Evolutionary conservation across 768 basidiomycete species (phyloP).

Genomic region (Kwoniella botswanensis): DNA sequence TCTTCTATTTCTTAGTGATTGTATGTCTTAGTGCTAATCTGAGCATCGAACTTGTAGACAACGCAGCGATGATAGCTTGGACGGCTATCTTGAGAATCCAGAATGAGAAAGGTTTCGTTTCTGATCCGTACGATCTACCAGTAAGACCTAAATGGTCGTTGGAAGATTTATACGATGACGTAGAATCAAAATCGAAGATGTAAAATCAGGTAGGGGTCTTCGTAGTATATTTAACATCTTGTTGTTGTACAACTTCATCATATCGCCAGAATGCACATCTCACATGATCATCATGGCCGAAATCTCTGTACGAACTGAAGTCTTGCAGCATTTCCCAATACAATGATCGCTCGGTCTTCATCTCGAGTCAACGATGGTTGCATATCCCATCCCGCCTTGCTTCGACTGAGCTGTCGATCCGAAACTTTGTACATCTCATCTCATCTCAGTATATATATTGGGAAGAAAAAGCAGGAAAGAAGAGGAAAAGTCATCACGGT

Average conservation of each 20-base stretch:
- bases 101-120: conserved; percentile 63
- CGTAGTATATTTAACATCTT: not conserved
- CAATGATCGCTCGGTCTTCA: too few species aligned
- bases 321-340: too few species aligned
- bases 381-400: too few species aligned
- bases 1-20: not conserved
- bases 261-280: too few species aligned
- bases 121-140: conserved; percentile 65
- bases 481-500: too few species aligned
- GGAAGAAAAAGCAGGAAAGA: too few species aligned
- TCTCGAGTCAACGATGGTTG: too few species aligned
- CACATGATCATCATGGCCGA: too few species aligned
- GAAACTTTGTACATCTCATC: too few species aligned
- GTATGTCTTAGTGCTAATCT: not conserved
- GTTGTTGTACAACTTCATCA: not conserved
- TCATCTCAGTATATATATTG: too few species aligned
- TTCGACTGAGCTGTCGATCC: too few species aligned
- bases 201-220: not conserved
- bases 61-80: conserved; percentile 97
- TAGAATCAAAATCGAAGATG: not conserved
- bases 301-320: too few species aligned
- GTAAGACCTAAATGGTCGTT: conserved; percentile 78
- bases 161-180: conserved; percentile 62
- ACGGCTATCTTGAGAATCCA: conserved; percentile 83
- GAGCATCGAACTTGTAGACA: conserved; percentile 65